Evolutionary conservation across 2,329 filamentous ascomycete genomes (phyloP), one percentile per base, ranked within the genome.

Genomic region (Chalaropsis ovoidea): DNA sequence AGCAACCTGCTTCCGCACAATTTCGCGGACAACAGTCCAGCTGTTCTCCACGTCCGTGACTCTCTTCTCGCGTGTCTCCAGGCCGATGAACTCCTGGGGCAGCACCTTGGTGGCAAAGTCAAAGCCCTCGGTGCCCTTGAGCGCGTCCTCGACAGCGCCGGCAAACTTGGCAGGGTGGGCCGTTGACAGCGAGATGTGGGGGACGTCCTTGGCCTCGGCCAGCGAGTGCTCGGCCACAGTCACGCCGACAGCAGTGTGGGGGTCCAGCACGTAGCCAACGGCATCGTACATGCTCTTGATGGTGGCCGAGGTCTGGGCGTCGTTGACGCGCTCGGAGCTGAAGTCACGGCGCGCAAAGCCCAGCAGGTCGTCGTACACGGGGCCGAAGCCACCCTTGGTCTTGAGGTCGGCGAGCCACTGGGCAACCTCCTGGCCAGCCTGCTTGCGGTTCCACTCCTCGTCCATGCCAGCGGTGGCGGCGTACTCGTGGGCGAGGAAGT

Each of bases 101-200:
- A 95, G 80, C 0, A 97, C 88, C 69, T 87, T 83, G 68, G 81
- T 75, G 49, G 83, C 79, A 73, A 96, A 96, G 70, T 84, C 81
- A 71, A 95, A 96, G 0, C 81, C 85, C n/a, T 81, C 74, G 72
- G 89, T 81, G 8, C 82, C 82, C 69, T 85, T 82, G 67, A 97
- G 79, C 0, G 93, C 91, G 61, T 88, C 71, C 70, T 92, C 87
- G 1, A 99, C 93, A 0, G 92, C 92, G 41, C 84, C 84, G 0
- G 88, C 86, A 72, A 99, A 99, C 76, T 99, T 99, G 68, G 93
- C 94, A 0, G 94, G 93, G 75, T 99, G 94, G 1, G 94, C 94
- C 1, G 94, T 99, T 1, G 92, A 89, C 2, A 99, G 83, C 0
- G 90, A 86, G 71, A 99, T 88, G 74, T 95, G 88, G n/a, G 76